Evolutionary conservation across 495 filamentous ascomycete species (phyloP).

Genomic region (Aspergillus conjunctus): DNA sequence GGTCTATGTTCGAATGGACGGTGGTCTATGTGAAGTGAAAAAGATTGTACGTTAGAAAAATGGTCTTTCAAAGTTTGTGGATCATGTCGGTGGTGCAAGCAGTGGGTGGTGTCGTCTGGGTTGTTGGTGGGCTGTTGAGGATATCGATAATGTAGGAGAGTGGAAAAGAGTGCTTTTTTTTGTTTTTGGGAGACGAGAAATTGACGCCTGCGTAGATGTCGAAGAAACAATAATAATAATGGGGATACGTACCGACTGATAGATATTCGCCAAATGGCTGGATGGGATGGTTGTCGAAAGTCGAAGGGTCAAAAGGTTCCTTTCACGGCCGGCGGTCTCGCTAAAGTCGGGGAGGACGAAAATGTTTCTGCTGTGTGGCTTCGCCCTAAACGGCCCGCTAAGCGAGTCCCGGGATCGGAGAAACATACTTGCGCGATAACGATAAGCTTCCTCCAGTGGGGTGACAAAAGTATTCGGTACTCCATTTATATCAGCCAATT

Average conservation of each 20-base stretch:
- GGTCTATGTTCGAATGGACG: conserved; percentile 46
- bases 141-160: no score
- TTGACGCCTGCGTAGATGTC: background rate
- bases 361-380: conserved; percentile 35
- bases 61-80: background rate
- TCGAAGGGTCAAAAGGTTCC: conserved; percentile 45
- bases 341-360: conserved; percentile 32
- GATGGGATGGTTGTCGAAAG: conserved; percentile 50
- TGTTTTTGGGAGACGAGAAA: no score
- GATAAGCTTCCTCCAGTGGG: conserved; percentile 27
- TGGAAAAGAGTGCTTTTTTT: no score
- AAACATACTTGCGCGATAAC: conserved; percentile 26
- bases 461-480: background rate
- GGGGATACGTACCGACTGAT: conserved; percentile 48
- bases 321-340: conserved; percentile 41
- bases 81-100: no score
- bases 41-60: conserved; percentile 24
- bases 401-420: conserved; percentile 45
- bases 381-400: conserved; percentile 37
- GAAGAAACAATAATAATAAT: background rate
- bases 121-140: no score
- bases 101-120: no score
- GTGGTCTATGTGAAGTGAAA: conserved; percentile 31
- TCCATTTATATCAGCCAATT: no score
- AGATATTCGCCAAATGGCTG: conserved; percentile 47